Percentiles rank a stretch among this genome's conserved stretches.
Evolutionary conservation across 805 yeast species (phyloP).

Genomic region (Soucietia sequanensis): DNA sequence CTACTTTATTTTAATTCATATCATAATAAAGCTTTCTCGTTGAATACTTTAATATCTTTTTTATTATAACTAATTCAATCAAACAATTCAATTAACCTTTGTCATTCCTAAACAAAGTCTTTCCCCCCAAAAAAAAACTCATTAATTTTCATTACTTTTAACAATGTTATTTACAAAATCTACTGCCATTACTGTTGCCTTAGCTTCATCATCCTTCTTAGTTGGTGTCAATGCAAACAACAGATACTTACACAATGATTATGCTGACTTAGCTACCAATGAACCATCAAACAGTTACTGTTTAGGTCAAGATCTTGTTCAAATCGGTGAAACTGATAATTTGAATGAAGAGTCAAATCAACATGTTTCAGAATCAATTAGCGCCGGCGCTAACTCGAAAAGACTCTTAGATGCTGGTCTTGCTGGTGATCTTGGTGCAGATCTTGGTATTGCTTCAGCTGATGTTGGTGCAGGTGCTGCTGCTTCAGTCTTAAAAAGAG

Average conservation of each 20-base stretch:
- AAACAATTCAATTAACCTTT: no score
- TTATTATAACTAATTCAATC: no score
- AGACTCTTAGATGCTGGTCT: conserved; percentile 2
- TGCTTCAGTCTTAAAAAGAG: no score
- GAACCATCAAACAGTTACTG: conserved; percentile 10
- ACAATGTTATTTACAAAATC: conserved; percentile 18
- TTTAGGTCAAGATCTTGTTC: conserved; percentile 8
- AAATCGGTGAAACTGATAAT: conserved; percentile 6
- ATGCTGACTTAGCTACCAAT: conserved; percentile 11
- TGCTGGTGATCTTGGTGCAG: conserved; percentile 5
- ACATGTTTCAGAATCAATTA: background rate
- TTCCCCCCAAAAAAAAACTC: no score
- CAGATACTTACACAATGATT: conserved; percentile 9
- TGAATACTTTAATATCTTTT: background rate
- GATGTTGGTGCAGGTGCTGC: conserved; percentile 3
- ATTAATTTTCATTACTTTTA: no score
- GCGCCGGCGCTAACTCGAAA: conserved; percentile 1
- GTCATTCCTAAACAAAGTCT: no score
- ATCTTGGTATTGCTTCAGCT: conserved; percentile 4
- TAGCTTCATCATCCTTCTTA: conserved; percentile 14
- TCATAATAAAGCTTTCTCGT: no score
- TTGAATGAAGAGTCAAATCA: background rate
- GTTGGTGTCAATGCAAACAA: conserved; percentile 12
- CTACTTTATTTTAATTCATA: no score
- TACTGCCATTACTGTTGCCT: conserved; percentile 16